A percentile compares a stretch with the other conserved stretches of the same genome.
Evolutionary conservation across 768 basidiomycete genomes (phyloP).

Genomic region (Rhizopogon sp.): DNA sequence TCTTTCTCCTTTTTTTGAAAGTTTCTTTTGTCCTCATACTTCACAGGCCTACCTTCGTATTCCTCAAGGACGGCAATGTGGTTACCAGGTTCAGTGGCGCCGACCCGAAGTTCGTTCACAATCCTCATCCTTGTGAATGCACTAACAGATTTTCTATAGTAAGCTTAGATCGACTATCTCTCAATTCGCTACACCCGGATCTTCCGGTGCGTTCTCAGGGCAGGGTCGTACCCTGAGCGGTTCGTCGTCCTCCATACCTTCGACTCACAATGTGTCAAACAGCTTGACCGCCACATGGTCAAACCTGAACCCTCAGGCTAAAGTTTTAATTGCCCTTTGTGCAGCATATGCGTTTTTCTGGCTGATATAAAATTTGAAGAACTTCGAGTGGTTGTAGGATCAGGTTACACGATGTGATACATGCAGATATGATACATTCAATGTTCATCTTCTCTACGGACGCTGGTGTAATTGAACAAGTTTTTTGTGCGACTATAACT

Average conservation of each 20-base stretch:
- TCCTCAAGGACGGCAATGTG: constrained; percentile 61
- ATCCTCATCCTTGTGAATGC: background rate
- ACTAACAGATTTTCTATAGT: constrained; percentile 30
- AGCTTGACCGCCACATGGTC: constrained; percentile 33
- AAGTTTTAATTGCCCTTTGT: constrained; percentile 56
- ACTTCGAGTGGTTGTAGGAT: background rate
- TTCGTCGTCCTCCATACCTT: constrained; percentile 26
- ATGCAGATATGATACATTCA: background rate
- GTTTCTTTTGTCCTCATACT: background rate
- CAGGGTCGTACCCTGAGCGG: constrained; percentile 58
- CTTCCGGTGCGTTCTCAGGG: constrained; percentile 55
- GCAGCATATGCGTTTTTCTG: constrained; percentile 59
- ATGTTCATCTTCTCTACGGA: background rate
- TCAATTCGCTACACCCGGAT: constrained; percentile 41
- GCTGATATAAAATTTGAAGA: constrained; percentile 25
- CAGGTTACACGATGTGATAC: background rate
- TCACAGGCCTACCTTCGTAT: constrained; percentile 78
- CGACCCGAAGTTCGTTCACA: constrained; percentile 47
- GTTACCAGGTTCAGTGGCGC: constrained; percentile 75
- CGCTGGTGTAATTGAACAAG: background rate
- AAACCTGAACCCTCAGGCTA: constrained; percentile 63
- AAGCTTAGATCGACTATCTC: constrained; percentile 55
- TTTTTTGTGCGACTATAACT: background rate
- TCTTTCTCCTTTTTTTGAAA: background rate
- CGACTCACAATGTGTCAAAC: constrained; percentile 29